These are phyloP conservation scores for Gossypium trilobum DNA, from an alignment of 441 rosid genomes.

Conservation along the genomic window DNA sequence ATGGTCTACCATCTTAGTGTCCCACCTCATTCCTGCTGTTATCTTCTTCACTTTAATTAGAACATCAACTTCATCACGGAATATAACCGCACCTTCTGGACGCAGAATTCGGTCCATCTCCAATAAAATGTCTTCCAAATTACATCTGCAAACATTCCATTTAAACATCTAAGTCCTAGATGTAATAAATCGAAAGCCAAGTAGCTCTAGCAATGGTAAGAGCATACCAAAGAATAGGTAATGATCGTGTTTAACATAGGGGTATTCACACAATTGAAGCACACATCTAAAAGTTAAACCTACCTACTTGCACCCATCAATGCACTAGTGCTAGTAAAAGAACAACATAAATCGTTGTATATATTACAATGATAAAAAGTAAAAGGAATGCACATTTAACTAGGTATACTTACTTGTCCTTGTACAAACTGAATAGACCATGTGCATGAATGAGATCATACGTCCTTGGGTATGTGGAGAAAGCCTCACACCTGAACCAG, in stretches of 20 bases:
- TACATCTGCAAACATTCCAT: conserved; percentile 34
- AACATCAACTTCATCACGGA: conserved; percentile 57
- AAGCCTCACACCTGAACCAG: conserved; percentile 59
- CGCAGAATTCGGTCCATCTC: conserved; percentile 74
- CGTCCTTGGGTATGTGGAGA: conserved; percentile 72
- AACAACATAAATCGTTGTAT: not conserved
- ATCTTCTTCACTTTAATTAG: conserved; percentile 55
- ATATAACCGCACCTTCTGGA: conserved; percentile 65
- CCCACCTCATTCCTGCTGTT: conserved; percentile 60
- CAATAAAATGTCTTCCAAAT: conserved; percentile 52
- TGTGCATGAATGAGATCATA: conserved; percentile 60
- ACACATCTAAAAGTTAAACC: not conserved
- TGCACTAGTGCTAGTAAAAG: not conserved
- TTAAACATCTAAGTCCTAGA: not conserved
- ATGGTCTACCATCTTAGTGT: conserved; percentile 59
- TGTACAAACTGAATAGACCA: conserved; percentile 52
- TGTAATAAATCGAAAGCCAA: not conserved
- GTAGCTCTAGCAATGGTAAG: not conserved
- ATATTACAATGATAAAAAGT: not conserved
- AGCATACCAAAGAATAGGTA: not conserved
- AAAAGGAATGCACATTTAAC: conserved; percentile 3
- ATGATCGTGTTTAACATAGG: not conserved
- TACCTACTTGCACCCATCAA: not conserved
- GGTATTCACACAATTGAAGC: not conserved
- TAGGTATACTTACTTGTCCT: conserved; percentile 40